A percentile compares a stretch with the other conserved stretches of the same genome.
Conservation (phyloP, 73 alveolate genomes). For the Paraurostyla sp. region DNA sequence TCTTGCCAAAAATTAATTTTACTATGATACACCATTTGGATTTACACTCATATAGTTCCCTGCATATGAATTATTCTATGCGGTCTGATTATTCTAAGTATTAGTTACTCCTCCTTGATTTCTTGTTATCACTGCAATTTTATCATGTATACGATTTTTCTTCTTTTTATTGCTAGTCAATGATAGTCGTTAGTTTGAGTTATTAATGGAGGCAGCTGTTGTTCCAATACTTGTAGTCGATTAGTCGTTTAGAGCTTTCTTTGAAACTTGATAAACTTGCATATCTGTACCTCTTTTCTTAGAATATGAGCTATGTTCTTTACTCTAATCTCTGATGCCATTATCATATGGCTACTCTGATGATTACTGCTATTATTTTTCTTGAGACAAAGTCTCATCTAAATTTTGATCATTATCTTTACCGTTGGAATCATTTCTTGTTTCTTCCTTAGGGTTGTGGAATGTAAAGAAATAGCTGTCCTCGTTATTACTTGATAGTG, state of each 20-base stretch:
- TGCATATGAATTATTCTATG: no score
- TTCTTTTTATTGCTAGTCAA: conserved; percentile 14
- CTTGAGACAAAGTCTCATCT: neutral
- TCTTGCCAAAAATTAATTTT: neutral
- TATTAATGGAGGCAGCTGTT: conserved; percentile 18
- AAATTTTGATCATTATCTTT: neutral
- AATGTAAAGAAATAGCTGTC: conserved; percentile 12
- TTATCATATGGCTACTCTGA: no score
- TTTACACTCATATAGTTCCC: no score
- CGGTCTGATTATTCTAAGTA: no score
- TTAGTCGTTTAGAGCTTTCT: neutral
- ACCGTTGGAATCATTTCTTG: neutral
- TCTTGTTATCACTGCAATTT: conserved; percentile 3
- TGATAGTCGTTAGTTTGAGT: neutral
- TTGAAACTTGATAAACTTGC: no score
- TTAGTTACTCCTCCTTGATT: no score
- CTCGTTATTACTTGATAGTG: conserved; percentile 28
- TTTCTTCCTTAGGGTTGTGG: conserved; percentile 39
- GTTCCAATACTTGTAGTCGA: conserved; percentile 28
- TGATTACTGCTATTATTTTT: neutral
- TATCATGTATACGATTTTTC: conserved; percentile 34
- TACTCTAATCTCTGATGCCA: no score
- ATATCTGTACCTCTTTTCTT: no score
- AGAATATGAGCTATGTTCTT: no score
- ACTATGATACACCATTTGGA: neutral